Evolutionary conservation across 768 basidiomycete species (phyloP), one percentile per base, ranked within the genome.

Genomic region (Mycena indigotica): DNA sequence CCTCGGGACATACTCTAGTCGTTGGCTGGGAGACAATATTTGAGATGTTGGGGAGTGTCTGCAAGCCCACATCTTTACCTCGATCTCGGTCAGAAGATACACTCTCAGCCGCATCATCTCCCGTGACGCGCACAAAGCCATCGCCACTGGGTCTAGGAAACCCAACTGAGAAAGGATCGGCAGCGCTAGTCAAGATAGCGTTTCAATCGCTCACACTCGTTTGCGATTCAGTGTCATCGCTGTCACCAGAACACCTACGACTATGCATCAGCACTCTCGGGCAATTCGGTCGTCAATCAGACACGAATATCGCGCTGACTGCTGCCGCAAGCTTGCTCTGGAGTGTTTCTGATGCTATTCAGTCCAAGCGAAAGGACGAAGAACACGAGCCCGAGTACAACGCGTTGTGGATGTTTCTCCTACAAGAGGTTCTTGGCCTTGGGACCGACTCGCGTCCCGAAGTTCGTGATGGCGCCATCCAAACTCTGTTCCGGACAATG

Each of bases 321-420:
- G 93, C 93, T 0, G 93, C 95, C 0, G 93, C 93, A 56, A 94
- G 93, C 52, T 74, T 98, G 2, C 77, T 99, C 4, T 98, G 96
- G 96, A 89, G 91, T 58, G 91, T 99, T 0, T 97, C 95, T 0
- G 96, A 99, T 68, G 90, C 93, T 1, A 92, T 98, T 30, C 94
- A 96, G 66, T 84, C 88, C 5, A 90, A 92, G 67, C 82, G 91
- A 21, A 87, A 87, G 63, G 75, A 80, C 56, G 72, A 72, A 3
- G 79, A 82, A 35, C 83, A 84, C 55, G 83, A 85, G 61, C 87
- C 85, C 0, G 84, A 87, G 63, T 93, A 93, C 66, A 92, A 87
- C 66, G 83, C 85, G 2, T 73, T 98, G n/a, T 99, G 96, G 96
- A 92, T 97, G 85, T 89, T 87, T 72, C 82, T 98, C 4, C 76